Conservation (phyloP, 352 stramenopile genomes). For the Globisporangium solare region DNA sequence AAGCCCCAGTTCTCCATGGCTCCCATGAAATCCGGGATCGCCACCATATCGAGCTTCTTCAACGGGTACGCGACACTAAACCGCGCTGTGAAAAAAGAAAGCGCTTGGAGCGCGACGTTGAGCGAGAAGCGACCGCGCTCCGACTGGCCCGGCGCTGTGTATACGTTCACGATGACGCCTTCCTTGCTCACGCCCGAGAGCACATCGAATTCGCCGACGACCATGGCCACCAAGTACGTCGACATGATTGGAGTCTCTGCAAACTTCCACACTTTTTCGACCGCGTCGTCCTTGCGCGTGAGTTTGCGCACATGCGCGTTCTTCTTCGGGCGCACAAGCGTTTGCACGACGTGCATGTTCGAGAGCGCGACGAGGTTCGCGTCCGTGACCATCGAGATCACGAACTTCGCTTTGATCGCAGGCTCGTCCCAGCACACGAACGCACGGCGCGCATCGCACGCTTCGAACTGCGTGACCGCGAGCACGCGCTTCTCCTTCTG, state of each 20-base stretch:
- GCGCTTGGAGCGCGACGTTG: conserved; percentile 44
- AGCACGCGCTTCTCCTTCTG: conserved; percentile 91
- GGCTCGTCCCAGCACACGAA: conserved; percentile 99
- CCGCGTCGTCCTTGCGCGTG: conserved; percentile 31
- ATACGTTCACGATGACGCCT: conserved; percentile 93
- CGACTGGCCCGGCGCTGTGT: conserved; percentile 91
- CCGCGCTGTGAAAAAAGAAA: conserved; percentile 67
- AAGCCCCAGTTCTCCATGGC: conserved; percentile 96
- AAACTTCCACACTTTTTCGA: conserved; percentile 83
- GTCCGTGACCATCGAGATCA: conserved; percentile 91
- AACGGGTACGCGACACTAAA: conserved; percentile 94
- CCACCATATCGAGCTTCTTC: conserved; percentile 98
- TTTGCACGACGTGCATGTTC: conserved; percentile 95
- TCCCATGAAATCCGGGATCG: conserved; percentile 93
- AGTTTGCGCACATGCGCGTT: conserved; percentile 49
- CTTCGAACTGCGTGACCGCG: conserved; percentile 84
- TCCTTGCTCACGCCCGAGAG: conserved; percentile 86
- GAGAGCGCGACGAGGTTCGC: conserved; percentile 88
- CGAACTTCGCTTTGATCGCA: conserved; percentile 93
- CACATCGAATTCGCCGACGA: conserved; percentile 95
- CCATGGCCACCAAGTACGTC: conserved; percentile 96
- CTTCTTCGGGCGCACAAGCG: conserved; percentile 48
- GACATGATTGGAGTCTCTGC: conserved; percentile 96
- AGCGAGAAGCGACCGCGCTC: conserved; percentile 90
- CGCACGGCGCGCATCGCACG: conserved; percentile 86